These are phyloP conservation scores for Daldinia decipiens DNA, from an alignment of 495 filamentous ascomycete genomes.

Conservation along the genomic window DNA sequence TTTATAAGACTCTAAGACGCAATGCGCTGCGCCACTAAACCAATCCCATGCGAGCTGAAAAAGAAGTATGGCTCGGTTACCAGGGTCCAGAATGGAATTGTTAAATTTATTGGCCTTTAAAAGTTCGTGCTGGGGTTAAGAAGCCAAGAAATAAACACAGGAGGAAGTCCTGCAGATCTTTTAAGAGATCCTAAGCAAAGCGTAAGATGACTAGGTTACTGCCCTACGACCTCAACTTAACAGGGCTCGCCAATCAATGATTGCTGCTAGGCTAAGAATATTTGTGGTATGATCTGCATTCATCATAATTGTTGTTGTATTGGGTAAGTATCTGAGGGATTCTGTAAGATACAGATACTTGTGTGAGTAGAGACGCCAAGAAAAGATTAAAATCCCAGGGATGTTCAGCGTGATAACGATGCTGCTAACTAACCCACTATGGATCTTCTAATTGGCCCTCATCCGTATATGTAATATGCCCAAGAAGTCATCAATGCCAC, in stretches of 20 bases:
- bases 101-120: neutral
- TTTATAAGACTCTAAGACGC: neutral
- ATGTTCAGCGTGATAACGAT: neutral
- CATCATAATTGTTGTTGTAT: too few species aligned
- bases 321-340: too few species aligned
- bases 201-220: neutral
- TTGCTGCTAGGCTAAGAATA: neutral
- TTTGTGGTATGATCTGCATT: too few species aligned
- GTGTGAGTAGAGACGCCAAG: slow-evolving; percentile 1
- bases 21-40: neutral
- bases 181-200: neutral
- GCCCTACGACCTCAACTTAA: neutral
- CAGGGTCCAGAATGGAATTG: neutral
- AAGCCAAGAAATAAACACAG: neutral
- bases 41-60: neutral
- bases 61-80: neutral
- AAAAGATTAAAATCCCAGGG: neutral
- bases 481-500: too few species aligned
- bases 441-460: neutral
- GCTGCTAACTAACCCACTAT: neutral
- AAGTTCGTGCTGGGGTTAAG: neutral
- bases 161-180: neutral
- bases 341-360: too few species aligned
- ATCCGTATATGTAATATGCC: neutral
- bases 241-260: neutral